These are phyloP conservation scores for Ustilago nuda DNA, from an alignment of 1,284 basidiomycete species.

Conservation along the genomic window DNA sequence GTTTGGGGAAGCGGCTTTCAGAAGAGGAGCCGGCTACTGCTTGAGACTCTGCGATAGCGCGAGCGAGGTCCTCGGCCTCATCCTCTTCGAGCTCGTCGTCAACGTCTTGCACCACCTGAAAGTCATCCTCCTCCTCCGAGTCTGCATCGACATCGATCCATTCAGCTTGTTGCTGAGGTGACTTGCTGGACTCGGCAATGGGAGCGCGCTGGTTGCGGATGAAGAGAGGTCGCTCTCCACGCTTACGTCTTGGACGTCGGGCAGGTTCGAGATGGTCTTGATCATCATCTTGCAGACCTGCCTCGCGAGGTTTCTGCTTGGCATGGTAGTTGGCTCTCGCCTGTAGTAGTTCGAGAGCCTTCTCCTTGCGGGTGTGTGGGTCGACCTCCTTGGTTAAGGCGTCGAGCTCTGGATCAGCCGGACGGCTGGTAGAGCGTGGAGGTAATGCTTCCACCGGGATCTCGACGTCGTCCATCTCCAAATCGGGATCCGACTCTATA, in stretches of 20 bases:
- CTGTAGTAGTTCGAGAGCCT: constrained; percentile 51
- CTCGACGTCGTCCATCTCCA: constrained; percentile 65
- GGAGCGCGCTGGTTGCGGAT: constrained; percentile 22
- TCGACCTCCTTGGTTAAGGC: constrained; percentile 46
- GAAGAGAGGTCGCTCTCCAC: constrained; percentile 42
- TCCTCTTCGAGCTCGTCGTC: constrained; percentile 50
- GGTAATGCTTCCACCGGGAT: constrained; percentile 38
- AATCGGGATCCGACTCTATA: constrained; percentile 42
- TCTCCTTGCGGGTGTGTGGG: constrained; percentile 55
- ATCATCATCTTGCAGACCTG: constrained; percentile 49
- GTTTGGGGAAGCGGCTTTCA: neutral
- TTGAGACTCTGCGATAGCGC: constrained; percentile 52
- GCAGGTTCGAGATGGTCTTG: constrained; percentile 22
- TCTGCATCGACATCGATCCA: constrained; percentile 47
- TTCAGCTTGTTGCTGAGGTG: constrained; percentile 15
- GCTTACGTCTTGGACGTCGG: constrained; percentile 22
- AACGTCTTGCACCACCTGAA: constrained; percentile 13
- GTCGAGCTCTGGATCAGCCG: constrained; percentile 51
- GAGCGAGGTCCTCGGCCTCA: constrained; percentile 57
- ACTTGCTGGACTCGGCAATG: constrained; percentile 3
- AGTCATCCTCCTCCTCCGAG: constrained; percentile 22
- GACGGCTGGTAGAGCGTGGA: constrained; percentile 8
- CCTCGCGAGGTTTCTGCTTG: constrained; percentile 52
- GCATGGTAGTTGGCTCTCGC: constrained; percentile 57
- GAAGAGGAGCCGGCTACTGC: neutral